Evolutionary conservation across 805 yeast species (phyloP).

Genomic region (Metschnikowia arizonensis): DNA sequence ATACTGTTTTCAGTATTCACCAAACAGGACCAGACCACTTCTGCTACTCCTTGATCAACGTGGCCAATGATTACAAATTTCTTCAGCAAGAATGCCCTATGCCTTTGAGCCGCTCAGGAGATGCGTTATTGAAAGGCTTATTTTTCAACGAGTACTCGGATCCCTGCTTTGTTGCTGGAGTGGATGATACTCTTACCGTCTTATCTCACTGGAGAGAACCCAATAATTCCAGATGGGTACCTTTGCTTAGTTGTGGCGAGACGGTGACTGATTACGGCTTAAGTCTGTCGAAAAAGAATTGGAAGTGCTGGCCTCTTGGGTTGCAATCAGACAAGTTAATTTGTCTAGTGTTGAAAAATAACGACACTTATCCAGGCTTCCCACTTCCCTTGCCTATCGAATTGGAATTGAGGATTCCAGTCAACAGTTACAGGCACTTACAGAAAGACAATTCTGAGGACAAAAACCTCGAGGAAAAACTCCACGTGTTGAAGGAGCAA

Average conservation of each 20-base stretch:
- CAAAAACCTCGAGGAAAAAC: conserved; percentile 23
- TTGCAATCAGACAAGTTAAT: conserved; percentile 63
- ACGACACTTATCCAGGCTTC: conserved; percentile 61
- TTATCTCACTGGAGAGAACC: conserved; percentile 76
- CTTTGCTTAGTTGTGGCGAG: conserved; percentile 60
- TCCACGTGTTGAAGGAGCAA: conserved; percentile 20
- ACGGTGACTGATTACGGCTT: conserved; percentile 43
- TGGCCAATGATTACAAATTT: conserved; percentile 36
- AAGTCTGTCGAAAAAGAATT: conserved; percentile 46
- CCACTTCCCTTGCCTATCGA: conserved; percentile 86
- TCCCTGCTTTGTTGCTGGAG: conserved; percentile 78
- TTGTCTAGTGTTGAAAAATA: conserved; percentile 71
- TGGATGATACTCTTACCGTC: conserved; percentile 65
- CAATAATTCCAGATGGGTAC: conserved; percentile 81
- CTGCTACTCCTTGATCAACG: conserved; percentile 48
- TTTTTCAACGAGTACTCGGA: conserved; percentile 87
- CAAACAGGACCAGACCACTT: conserved; percentile 29
- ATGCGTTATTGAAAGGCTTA: conserved; percentile 55
- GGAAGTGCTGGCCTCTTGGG: conserved; percentile 87
- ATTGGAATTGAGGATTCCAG: conserved; percentile 65
- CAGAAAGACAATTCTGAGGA: conserved; percentile 19
- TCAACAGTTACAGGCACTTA: conserved; percentile 29
- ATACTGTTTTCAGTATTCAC: conserved; percentile 49
- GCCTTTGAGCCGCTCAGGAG: conserved; percentile 27
- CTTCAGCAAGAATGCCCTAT: conserved; percentile 38